Evolutionary conservation across 1,284 basidiomycete species (phyloP), one percentile per base, ranked within the genome.

Genomic region (Hymenochaete sp.): DNA sequence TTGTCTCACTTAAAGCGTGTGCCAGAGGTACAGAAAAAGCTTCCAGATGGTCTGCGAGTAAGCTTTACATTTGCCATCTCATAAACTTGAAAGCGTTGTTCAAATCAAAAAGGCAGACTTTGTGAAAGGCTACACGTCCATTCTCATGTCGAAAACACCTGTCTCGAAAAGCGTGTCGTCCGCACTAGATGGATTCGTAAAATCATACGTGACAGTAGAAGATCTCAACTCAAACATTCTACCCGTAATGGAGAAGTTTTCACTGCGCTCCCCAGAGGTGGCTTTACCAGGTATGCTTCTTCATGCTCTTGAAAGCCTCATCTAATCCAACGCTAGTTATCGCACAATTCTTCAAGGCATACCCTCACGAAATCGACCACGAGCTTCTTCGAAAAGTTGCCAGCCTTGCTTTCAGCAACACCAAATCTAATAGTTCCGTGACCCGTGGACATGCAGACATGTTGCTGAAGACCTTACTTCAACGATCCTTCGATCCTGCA

Each of bases 391-490:
- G 13, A 35, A 35, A 16, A 6, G 13, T 35, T 35, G 8, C 6
- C 21, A 19, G 21, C 13, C 5, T 6, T n/a, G 13, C 76, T 22
- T 66, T 92, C 44, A 83, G 76, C 52, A 74, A 75, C 41, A 69
- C 87, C 16, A 93, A 92, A 63, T 93, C 91, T 0, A 76, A 72
- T 48, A 92, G 89, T 51, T 55, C 75, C 0, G 54, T 67, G 19
- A 80, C 82, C 2, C 78, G 91, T 22, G 50, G 67, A 0, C 73
- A 75, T 48, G 71, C 84, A 0, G 61, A 79, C 25, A 59, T 65
- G 0, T 66, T 95, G 4, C 84, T 91, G 67, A 67, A 68, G 42
- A 68, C 73, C 6, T 55, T 87, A 38, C 57, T 78, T 3, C 48
- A 59, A 21, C 65, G 64, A 21, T 57, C 57, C 24, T 54, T 50